These are phyloP conservation scores for Aspergillus homomorphus DNA, from an alignment of 495 filamentous ascomycete genomes.

Conservation along the genomic window DNA sequence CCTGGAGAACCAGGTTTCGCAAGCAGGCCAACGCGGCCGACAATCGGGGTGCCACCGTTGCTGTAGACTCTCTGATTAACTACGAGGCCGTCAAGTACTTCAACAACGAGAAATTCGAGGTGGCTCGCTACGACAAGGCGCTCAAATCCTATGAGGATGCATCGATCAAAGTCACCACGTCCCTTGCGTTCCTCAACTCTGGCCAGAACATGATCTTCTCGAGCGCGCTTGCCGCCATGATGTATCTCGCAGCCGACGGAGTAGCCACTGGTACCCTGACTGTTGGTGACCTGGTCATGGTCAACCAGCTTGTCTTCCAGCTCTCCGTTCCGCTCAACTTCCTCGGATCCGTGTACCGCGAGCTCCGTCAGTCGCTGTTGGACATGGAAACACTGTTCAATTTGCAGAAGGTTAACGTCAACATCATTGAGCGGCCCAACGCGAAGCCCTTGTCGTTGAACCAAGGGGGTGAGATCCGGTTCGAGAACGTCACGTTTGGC, in stretches of 20 bases:
- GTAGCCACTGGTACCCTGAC: conserved; percentile 77
- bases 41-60: conserved; percentile 91
- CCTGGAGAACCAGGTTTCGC: conserved; percentile 95
- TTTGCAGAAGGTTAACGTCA: conserved; percentile 95
- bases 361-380: conserved; percentile 86
- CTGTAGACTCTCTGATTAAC: conserved; percentile 94
- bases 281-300: conserved; percentile 96
- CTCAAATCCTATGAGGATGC: conserved; percentile 84
- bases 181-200: conserved; percentile 87
- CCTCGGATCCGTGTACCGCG: conserved; percentile 90
- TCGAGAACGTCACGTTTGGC: conserved; percentile 93
- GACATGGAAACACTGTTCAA: conserved; percentile 99
- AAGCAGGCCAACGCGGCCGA: conserved; percentile 94
- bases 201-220: conserved; percentile 99
- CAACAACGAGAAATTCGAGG: conserved; percentile 96
- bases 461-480: conserved; percentile 81
- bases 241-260: conserved; percentile 90
- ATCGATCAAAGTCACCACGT: conserved; percentile 94
- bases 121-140: conserved; percentile 83
- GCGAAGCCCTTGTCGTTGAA: conserved; percentile 68
- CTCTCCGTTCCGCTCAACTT: conserved; percentile 96
- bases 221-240: conserved; percentile 91
- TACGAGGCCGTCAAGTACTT: conserved; percentile 99
- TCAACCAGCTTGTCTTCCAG: conserved; percentile 98
- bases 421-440: conserved; percentile 70